phyloP scores from a whole-genome alignment of 169 alveolate genomes.

The Eimeria praecox region DNA sequence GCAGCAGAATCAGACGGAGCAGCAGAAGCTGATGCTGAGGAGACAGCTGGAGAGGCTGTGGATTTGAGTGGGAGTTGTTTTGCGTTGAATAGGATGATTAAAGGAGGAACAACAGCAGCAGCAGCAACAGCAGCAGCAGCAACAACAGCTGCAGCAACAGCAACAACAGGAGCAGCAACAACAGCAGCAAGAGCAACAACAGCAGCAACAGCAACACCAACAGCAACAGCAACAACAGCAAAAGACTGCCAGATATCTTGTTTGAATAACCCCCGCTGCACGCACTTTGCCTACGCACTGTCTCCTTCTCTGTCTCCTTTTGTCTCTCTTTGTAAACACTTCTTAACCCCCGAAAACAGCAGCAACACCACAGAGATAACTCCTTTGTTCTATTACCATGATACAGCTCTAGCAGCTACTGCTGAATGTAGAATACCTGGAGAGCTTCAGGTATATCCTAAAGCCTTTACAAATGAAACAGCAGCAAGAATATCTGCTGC shows the following conservation, averaged over 20 bases:
- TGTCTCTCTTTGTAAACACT: not conserved
- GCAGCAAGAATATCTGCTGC: not conserved
- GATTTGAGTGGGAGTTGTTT: too few relatives aligned
- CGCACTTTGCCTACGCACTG: constrained; percentile 2
- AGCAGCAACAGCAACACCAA: not conserved
- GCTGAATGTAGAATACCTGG: not conserved
- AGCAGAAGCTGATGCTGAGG: too few relatives aligned
- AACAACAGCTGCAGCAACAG: not conserved
- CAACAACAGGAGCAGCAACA: not conserved
- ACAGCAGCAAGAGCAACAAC: not conserved
- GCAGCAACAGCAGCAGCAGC: not conserved
- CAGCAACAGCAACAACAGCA: constrained; percentile 14
- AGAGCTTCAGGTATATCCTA: not conserved
- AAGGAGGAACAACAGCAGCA: too few relatives aligned
- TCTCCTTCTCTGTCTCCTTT: not conserved
- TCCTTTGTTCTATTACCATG: not conserved
- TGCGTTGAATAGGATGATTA: too few relatives aligned
- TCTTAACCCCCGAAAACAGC: not conserved
- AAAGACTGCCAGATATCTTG: not conserved
- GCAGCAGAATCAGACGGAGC: too few relatives aligned
- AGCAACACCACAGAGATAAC: not conserved
- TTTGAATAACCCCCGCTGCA: not conserved
- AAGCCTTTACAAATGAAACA: not conserved
- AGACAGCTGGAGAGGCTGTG: too few relatives aligned
- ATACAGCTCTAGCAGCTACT: not conserved